phyloP scores from a whole-genome alignment of 305 asterid genomes.

The Petunia hybrid region DNA sequence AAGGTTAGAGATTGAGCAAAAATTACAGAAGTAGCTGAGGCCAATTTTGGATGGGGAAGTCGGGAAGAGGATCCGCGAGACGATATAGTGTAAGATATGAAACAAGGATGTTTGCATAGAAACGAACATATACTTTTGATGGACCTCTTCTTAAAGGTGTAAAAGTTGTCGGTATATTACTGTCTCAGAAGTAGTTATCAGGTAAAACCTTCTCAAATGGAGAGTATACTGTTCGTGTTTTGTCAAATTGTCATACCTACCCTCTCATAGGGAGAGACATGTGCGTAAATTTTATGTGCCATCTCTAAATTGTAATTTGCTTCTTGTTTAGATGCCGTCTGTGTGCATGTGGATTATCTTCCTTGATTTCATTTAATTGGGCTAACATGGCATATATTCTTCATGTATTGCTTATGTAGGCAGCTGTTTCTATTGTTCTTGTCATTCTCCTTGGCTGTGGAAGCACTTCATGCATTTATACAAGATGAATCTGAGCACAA shows the following conservation, averaged over 20 bases:
- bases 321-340: constrained; percentile 6
- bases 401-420: constrained; percentile 73
- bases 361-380: constrained; percentile 17
- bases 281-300: not conserved
- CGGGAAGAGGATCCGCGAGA: no score
- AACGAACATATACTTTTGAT: not conserved
- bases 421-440: constrained; percentile 97
- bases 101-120: not conserved
- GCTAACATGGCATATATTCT: constrained; percentile 44
- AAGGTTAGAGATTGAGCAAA: no score
- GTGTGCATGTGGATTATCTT: constrained; percentile 11
- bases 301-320: not conserved
- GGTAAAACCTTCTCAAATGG: not conserved
- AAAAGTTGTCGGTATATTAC: not conserved
- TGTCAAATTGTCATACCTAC: constrained; percentile 13
- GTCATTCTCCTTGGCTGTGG: constrained; percentile 96
- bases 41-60: no score
- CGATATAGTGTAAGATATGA: no score
- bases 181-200: not conserved
- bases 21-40: no score
- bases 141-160: not conserved
- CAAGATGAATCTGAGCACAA: constrained; percentile 99
- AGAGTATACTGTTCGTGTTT: not conserved
- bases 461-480: constrained; percentile 96
- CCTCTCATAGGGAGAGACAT: not conserved